Base-by-base conservation (phyloP, 2,329 filamentous ascomycete genomes). In the Ascomycota sp. region DNA sequence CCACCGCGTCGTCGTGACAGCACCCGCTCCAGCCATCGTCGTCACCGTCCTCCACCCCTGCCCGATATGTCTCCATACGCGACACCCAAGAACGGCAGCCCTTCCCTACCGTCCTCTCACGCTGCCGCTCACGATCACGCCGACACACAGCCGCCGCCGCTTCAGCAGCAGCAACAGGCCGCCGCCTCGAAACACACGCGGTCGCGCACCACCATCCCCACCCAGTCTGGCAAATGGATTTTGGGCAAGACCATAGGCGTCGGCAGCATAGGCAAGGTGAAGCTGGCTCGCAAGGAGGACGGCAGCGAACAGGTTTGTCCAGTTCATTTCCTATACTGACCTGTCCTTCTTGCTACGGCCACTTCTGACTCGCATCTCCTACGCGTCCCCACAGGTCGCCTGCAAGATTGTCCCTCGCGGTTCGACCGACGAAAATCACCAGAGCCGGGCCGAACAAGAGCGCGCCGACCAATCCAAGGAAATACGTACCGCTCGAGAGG, bases 241-340 rank as follows among this genome's bases (percentile, higher is more conserved):
- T 62, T 98, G 30, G 86, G 86, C 35, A 95, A 95, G 62, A 95
- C 89, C 4, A 89, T 98, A 44, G 89, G 89, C 35, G 83, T 85
- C 31, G 89, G 89, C 30, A 95, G 86, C 52, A 98, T 98, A 89
- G 89, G 89, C 39, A 95, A 95, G 53, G 89, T 98, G 37, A 95
- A 95, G 58, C 62, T 98, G 40, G 89, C 89, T 17, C 80, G 80
- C 43, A 91, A 91, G 53, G 67, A 77, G 41, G 85, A 92, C 44
- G 80, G 79, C 13, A 79, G 77, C 42, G 89, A 95, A 59, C 80
- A 94, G 71, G 82, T 85, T 57, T 43, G 64, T 55, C 28, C 11
- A 17, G 21, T 9, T 23, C 12, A 11, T 10, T 12, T 15, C 28
- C 28, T 23, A n/a, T 28, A 10, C 9, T 28, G 25, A 25, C 10